Percentiles rank a stretch among this genome's conserved stretches.
Conservation (phyloP, 2,329 filamentous ascomycete genomes). For the Aspergillus fumigatiaffinis region DNA sequence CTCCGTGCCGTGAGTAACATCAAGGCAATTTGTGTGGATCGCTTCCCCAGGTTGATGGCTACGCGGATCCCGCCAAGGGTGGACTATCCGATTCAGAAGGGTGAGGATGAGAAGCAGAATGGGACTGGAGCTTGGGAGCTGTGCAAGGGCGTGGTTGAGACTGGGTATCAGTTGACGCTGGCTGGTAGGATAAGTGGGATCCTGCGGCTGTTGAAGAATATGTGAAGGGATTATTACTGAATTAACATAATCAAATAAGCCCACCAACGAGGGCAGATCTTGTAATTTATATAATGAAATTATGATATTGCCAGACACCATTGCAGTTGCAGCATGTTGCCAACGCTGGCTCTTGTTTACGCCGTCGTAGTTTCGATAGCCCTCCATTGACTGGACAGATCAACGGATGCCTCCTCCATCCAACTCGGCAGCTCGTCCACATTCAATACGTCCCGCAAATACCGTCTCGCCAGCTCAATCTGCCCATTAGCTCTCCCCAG, state of each 20-base stretch:
- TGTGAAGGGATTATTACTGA: constrained; percentile 20
- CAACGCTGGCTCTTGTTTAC: not conserved
- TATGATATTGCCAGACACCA: not conserved
- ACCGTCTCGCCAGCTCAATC: constrained; percentile 17
- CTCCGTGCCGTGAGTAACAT: constrained; percentile 78
- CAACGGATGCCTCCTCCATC: constrained; percentile 20
- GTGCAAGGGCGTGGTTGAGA: constrained; percentile 44
- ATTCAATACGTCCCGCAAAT: constrained; percentile 23
- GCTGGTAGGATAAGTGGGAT: constrained; percentile 39
- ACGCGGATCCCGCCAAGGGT: constrained; percentile 78
- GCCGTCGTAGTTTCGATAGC: not conserved
- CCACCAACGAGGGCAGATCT: not conserved
- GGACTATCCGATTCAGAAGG: constrained; percentile 72
- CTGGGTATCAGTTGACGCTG: constrained; percentile 44
- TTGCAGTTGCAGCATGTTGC: too few relatives aligned
- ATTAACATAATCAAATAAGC: not conserved
- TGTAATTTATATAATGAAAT: constrained; percentile 3
- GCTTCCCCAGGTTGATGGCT: constrained; percentile 50
- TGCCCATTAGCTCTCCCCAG: constrained; percentile 19
- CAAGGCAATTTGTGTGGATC: constrained; percentile 83
- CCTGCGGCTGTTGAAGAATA: constrained; percentile 35
- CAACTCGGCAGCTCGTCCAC: constrained; percentile 20
- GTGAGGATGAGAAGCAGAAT: constrained; percentile 47
- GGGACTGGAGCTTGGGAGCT: constrained; percentile 61
- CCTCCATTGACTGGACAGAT: constrained; percentile 4